Base-by-base conservation (phyloP, 164 flowering plant genomes). In the Paratinospora sagittata region DNA sequence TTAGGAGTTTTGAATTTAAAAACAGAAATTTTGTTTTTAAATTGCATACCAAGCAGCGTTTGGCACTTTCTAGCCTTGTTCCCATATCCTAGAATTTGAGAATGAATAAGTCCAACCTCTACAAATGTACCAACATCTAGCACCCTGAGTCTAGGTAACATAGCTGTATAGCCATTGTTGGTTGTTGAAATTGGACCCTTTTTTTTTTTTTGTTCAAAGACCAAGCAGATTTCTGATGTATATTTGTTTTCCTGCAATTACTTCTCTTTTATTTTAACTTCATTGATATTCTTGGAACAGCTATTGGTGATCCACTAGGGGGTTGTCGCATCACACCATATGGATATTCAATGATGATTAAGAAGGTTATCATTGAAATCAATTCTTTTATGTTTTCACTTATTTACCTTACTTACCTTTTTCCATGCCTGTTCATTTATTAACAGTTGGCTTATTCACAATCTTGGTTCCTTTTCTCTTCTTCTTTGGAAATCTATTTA, bases 261-360 rank as follows among this genome's bases (percentile, higher is more conserved):
- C 27, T 30, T 65, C 33, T 52, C 21, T 26, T 30, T 12, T 21
- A 17, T 12, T 74, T 64, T 52, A 63, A 66, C 23, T 16, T 63
- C 39, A 3, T 63, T 27, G 36, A 49, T 57, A 12, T 61, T 70
- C 70, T 67, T 65, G 68, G 62, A 57, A 77, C 92, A 96, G 98
- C 99, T 52, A 70, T 82, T 75, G 86, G 87, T 66, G 99, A 96
- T 88, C 99, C 99, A 70, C 82, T 96, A 23, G 99, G 99, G 7
- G 98, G 99, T 70, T 96, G 99, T 78, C 57, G 91, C 73, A 79
- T 96, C 74, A 88, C 92, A 6, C 99, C 99, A 67, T 82, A 81
- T 80, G 98, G 99, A 34, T 96, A 90, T 79, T 85, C 97, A 5
- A 71, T 91, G 27, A 78, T 96, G 98, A 82, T 93, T 81, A 84